A percentile compares a stretch with the other conserved stretches of the same genome.
phyloP scores from a whole-genome alignment of 805 yeast species.

The Zygoascus biomembranicola region DNA sequence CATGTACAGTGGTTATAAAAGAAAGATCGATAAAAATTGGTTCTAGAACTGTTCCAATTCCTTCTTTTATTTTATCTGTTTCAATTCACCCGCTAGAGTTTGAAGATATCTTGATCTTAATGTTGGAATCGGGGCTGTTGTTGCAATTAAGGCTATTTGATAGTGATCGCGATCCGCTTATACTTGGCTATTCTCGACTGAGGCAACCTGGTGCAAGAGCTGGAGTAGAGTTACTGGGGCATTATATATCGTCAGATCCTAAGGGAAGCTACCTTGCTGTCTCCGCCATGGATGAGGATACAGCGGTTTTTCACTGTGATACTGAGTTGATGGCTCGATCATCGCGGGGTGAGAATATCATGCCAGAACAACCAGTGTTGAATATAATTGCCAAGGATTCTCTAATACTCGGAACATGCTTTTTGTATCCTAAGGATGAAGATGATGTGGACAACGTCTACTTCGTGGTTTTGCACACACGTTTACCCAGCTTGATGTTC shows the following conservation, averaged over 20 bases:
- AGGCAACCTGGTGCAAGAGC: neutral
- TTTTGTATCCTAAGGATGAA: constrained; percentile 1
- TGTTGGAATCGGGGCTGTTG: neutral
- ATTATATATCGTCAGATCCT: neutral
- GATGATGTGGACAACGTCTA: constrained; percentile 2
- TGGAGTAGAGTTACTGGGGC: neutral
- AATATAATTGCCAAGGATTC: neutral
- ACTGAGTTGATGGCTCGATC: neutral
- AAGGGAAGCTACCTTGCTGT: neutral
- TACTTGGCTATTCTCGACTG: neutral
- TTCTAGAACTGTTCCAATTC: neutral
- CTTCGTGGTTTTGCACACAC: constrained; percentile 4
- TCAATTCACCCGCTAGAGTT: neutral
- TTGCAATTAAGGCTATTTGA: neutral
- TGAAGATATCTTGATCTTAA: neutral
- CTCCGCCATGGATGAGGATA: neutral
- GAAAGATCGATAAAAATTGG: constrained; percentile 4
- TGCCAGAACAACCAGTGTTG: neutral
- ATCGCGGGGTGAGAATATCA: neutral
- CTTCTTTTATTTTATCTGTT: neutral
- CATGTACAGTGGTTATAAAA: constrained; percentile 2
- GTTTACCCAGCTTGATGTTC: neutral
- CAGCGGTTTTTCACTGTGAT: neutral
- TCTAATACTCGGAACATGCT: constrained; percentile 1
- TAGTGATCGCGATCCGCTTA: neutral